These are phyloP conservation scores for Solanum gracilifrons DNA, from an alignment of 257 asterid genomes.

Conservation along the genomic window DNA sequence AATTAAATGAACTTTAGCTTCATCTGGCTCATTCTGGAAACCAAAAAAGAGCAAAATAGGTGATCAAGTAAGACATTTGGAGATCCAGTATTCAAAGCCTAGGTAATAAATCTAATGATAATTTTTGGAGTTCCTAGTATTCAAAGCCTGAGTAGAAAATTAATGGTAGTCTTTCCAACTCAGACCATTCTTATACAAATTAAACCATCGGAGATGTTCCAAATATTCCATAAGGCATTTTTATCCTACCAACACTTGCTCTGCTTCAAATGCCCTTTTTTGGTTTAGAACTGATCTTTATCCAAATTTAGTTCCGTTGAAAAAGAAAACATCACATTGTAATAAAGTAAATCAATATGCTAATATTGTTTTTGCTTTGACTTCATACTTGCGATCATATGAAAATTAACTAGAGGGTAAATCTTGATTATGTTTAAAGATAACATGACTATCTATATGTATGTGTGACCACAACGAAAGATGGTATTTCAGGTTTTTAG, in stretches of 20 bases:
- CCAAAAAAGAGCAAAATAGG: not conserved
- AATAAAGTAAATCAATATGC: not conserved
- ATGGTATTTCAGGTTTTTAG: not conserved
- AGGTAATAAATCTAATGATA: not conserved
- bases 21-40: slow-evolving; percentile 52
- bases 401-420: not conserved
- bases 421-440: not conserved
- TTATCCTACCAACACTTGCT: not conserved
- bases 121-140: not conserved
- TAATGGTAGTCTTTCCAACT: not conserved
- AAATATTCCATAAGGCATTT: not conserved
- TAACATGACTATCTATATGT: not conserved
- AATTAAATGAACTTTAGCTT: slow-evolving; percentile 48
- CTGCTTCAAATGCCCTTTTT: not conserved
- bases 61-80: not conserved
- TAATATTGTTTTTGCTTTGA: not conserved
- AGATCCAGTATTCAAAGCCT: not conserved
- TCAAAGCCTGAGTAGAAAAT: not conserved
- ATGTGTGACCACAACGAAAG: not conserved
- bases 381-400: not conserved
- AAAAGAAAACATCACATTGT: not conserved
- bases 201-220: not conserved
- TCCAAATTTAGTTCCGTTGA: not conserved
- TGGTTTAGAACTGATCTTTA: not conserved
- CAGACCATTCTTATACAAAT: not conserved